A percentile compares a stretch with the other conserved stretches of the same genome.
These are phyloP conservation scores for Lentinula guzmanii DNA, from an alignment of 768 basidiomycete species.

Conservation along the genomic window DNA sequence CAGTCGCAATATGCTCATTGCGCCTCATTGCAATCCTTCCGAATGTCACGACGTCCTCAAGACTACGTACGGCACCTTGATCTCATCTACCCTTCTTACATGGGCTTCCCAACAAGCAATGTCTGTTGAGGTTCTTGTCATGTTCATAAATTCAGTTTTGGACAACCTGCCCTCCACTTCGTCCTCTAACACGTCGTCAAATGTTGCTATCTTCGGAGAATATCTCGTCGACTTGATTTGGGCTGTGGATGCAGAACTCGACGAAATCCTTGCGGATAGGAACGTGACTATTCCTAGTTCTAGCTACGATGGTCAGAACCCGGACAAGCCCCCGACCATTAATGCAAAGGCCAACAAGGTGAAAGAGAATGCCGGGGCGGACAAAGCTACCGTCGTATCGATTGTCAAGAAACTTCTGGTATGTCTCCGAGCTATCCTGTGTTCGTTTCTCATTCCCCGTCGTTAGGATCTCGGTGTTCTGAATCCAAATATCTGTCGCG, in stretches of 20 bases:
- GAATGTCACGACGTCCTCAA: conserved; percentile 51
- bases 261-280: conserved; percentile 59
- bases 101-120: conserved; percentile 47
- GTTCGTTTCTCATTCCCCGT: neutral
- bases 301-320: conserved; percentile 25
- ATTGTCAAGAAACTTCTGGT: conserved; percentile 62
- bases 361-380: conserved; percentile 51
- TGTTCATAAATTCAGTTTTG: conserved; percentile 61
- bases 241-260: conserved; percentile 73
- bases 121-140: conserved; percentile 43
- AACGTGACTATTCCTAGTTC: conserved; percentile 33
- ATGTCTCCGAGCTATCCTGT: conserved; percentile 17
- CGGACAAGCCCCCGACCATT: conserved; percentile 18
- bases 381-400: conserved; percentile 53
- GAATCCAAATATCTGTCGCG: conserved; percentile 56
- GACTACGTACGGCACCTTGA: conserved; percentile 63
- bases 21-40: conserved; percentile 53
- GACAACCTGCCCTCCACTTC: conserved; percentile 66
- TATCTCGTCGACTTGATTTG: conserved; percentile 75
- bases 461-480: conserved; percentile 53
- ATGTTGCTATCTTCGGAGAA: conserved; percentile 52
- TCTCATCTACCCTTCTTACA: conserved; percentile 51
- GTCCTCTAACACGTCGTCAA: conserved; percentile 41
- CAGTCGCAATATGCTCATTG: conserved; percentile 58
- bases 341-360: conserved; percentile 34